These are phyloP conservation scores for Taxawa tesnikishii DNA, from an alignment of 2,329 filamentous ascomycete species.

Conservation along the genomic window DNA sequence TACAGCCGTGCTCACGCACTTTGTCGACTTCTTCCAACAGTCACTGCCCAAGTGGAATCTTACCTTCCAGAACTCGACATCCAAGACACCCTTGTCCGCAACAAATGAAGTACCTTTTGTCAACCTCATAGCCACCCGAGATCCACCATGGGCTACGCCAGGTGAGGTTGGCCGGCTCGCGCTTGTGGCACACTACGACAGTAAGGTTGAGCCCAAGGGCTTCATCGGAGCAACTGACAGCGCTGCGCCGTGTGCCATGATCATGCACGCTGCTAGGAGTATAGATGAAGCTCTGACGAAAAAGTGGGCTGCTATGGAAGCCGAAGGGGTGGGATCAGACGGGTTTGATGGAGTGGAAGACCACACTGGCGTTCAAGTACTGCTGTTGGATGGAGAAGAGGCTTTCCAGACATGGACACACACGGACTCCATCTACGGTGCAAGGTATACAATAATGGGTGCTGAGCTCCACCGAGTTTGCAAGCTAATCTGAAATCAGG, in stretches of 20 bases:
- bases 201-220: constrained; percentile 63
- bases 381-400: constrained; percentile 90
- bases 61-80: constrained; percentile 80
- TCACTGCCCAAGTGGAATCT: constrained; percentile 69
- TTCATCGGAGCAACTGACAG: constrained; percentile 94
- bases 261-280: constrained; percentile 72
- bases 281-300: constrained; percentile 67
- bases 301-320: constrained; percentile 68
- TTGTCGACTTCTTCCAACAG: constrained; percentile 66
- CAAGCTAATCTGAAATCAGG: constrained; percentile 14
- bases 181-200: constrained; percentile 90
- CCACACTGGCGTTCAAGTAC: constrained; percentile 72
- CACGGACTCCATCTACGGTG: constrained; percentile 77
- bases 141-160: constrained; percentile 66
- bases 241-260: constrained; percentile 85
- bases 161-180: constrained; percentile 74
- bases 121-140: constrained; percentile 76
- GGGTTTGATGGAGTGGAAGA: constrained; percentile 45
- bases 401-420: constrained; percentile 73
- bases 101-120: constrained; percentile 64
- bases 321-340: constrained; percentile 28
- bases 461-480: not conserved
- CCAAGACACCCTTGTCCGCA: constrained; percentile 64
- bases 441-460: constrained; percentile 43
- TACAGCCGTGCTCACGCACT: constrained; percentile 61